Conservation (phyloP, 495 filamentous ascomycete species). For the Aspergillus incahuasiensis region DNA sequence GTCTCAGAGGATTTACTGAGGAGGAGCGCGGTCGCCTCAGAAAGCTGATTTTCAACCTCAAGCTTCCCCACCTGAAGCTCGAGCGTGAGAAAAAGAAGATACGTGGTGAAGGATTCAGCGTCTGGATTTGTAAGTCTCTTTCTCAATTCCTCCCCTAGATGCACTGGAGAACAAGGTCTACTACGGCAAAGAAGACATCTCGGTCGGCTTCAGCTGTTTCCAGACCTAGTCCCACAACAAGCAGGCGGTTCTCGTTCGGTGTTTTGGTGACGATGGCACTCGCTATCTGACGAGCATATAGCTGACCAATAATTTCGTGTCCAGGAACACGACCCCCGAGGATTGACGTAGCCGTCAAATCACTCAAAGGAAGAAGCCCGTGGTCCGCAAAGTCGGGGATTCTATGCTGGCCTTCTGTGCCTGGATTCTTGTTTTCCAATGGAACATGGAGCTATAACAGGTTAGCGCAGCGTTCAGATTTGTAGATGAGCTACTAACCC, state of each 20-base stretch:
- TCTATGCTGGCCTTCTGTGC: slow-evolving; percentile 44
- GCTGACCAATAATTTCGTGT: slow-evolving; percentile 78
- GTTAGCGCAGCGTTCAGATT: slow-evolving; percentile 17
- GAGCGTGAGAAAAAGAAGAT: slow-evolving; percentile 14
- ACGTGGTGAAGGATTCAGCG: slow-evolving; percentile 14
- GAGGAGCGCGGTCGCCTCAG: slow-evolving; percentile 10
- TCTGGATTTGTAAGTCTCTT: slow-evolving; percentile 17
- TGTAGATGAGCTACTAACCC: slow-evolving; percentile 53
- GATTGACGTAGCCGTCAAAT: slow-evolving; percentile 82
- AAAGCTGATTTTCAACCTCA: not conserved
- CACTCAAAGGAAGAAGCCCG: slow-evolving; percentile 66
- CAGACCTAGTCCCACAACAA: slow-evolving; percentile 80
- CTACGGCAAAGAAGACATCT: slow-evolving; percentile 74
- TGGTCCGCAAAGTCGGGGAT: slow-evolving; percentile 48
- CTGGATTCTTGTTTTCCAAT: slow-evolving; percentile 61
- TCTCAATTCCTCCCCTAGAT: slow-evolving; percentile 32
- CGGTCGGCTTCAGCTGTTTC: slow-evolving; percentile 56
- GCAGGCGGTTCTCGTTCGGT: slow-evolving; percentile 69
- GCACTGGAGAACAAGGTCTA: slow-evolving; percentile 73
- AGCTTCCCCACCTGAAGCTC: slow-evolving; percentile 5
- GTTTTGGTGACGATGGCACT: slow-evolving; percentile 67
- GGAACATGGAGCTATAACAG: slow-evolving; percentile 77
- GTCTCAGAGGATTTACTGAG: slow-evolving; percentile 14
- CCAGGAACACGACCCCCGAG: slow-evolving; percentile 78
- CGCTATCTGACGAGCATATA: slow-evolving; percentile 84